A percentile compares a stretch with the other conserved stretches of the same genome.
Evolutionary conservation across 1,284 basidiomycete genomes (phyloP).

Genomic region (Marasmius tenuissimus): DNA sequence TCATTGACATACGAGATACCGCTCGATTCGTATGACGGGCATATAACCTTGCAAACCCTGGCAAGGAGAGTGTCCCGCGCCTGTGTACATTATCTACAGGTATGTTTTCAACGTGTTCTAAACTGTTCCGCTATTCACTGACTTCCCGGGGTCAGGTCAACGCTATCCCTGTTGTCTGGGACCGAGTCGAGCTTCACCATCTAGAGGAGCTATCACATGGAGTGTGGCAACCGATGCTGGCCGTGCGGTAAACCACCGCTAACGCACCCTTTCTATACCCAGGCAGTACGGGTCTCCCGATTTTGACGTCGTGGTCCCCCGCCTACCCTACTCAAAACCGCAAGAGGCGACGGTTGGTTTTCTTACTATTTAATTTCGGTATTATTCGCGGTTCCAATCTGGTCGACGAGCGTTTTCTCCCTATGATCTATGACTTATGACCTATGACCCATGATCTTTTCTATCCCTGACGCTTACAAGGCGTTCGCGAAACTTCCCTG

Average conservation of each 20-base stretch:
- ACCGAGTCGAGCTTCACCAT: constrained; percentile 69
- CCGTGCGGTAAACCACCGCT: constrained; percentile 32
- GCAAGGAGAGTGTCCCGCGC: constrained; percentile 68
- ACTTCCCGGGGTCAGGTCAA: constrained; percentile 45
- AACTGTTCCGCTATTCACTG: constrained; percentile 13
- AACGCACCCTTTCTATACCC: not conserved
- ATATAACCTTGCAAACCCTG: constrained; percentile 64
- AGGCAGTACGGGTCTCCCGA: too few relatives aligned
- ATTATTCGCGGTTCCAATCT: not conserved
- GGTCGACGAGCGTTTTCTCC: not conserved
- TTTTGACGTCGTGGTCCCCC: too few relatives aligned
- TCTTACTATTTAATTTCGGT: not conserved
- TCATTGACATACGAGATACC: constrained; percentile 77
- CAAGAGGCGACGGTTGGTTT: not conserved
- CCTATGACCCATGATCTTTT: not conserved
- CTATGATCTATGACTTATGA: not conserved
- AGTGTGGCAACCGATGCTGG: constrained; percentile 66
- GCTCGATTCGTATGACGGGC: constrained; percentile 64
- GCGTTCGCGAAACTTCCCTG: not conserved
- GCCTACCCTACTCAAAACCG: too few relatives aligned
- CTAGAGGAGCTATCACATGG: constrained; percentile 69
- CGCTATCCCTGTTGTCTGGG: constrained; percentile 64
- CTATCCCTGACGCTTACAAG: not conserved
- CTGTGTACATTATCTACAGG: constrained; percentile 74
- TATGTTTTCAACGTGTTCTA: constrained; percentile 25